A percentile compares a stretch with the other conserved stretches of the same genome.
Evolutionary conservation across 139 green algal genomes (phyloP).

Genomic region (Penium margaritaceum): DNA sequence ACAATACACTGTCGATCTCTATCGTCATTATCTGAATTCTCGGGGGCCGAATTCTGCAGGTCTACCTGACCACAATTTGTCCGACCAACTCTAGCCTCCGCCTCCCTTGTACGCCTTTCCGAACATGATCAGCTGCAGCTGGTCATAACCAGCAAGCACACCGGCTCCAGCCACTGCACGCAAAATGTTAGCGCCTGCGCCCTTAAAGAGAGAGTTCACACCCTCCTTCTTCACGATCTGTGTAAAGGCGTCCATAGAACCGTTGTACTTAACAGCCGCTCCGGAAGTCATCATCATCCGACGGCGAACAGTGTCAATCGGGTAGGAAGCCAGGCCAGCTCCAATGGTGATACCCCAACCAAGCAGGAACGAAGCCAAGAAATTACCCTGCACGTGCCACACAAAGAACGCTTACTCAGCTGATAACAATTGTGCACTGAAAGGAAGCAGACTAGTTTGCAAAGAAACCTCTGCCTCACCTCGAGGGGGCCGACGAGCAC

Average conservation of each 20-base stretch:
- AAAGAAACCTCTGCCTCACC: no score
- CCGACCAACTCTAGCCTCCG: conserved; percentile 9
- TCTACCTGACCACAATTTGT: no score
- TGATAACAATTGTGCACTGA: no score
- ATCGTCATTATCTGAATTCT: no score
- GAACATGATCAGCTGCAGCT: conserved; percentile 49
- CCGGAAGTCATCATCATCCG: conserved; percentile 97
- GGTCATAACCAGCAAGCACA: conserved; percentile 74
- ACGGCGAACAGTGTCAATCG: conserved; percentile 96
- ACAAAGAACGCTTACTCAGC: no score
- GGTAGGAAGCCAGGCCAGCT: conserved; percentile 87
- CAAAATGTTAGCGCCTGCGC: conserved; percentile 73
- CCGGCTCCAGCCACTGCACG: conserved; percentile 67
- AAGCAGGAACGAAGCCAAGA: conserved; percentile 38
- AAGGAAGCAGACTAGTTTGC: no score
- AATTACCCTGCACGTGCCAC: no score
- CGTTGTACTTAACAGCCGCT: conserved; percentile 63
- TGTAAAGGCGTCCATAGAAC: conserved; percentile 46
- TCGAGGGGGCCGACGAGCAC: conserved; percentile 20
- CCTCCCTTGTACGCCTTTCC: conserved; percentile 23
- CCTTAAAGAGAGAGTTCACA: conserved; percentile 90
- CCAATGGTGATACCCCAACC: conserved; percentile 63
- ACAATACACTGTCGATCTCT: no score
- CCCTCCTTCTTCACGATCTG: conserved; percentile 90
- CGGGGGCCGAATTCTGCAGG: no score